A percentile compares a stretch with the other conserved stretches of the same genome.
phyloP scores from a whole-genome alignment of 2,329 filamentous ascomycete species.

The Fusarium globosum region DNA sequence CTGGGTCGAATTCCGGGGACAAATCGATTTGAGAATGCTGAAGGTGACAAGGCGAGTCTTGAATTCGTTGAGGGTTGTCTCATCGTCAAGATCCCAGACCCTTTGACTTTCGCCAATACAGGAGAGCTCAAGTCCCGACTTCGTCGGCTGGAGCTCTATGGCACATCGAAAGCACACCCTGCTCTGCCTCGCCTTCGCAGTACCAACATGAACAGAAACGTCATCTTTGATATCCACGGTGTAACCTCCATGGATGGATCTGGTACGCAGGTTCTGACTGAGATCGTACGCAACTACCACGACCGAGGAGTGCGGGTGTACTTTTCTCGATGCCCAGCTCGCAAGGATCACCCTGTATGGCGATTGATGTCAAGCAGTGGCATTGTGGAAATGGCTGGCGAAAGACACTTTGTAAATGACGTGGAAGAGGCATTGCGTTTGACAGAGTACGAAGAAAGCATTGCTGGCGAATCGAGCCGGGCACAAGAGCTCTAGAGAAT shows the following conservation, averaged over 20 bases:
- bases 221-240: slow-evolving; percentile 98
- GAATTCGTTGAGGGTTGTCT: slow-evolving; percentile 93
- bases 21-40: slow-evolving; percentile 87
- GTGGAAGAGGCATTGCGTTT: slow-evolving; percentile 86
- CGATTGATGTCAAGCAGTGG: slow-evolving; percentile 80
- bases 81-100: slow-evolving; percentile 98
- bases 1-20: slow-evolving; percentile 88
- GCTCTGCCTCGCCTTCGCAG: slow-evolving; percentile 82
- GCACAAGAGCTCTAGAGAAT: slow-evolving; percentile 6
- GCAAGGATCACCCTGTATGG: slow-evolving; percentile 69
- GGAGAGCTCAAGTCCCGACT: slow-evolving; percentile 89
- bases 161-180: slow-evolving; percentile 85
- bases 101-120: slow-evolving; percentile 96
- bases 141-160: slow-evolving; percentile 86
- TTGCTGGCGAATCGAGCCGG: slow-evolving; percentile 42
- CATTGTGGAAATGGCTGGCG: slow-evolving; percentile 84
- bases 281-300: slow-evolving; percentile 88
- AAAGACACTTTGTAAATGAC: slow-evolving; percentile 80
- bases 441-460: slow-evolving; percentile 76
- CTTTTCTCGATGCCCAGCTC: slow-evolving; percentile 69
- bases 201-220: slow-evolving; percentile 85
- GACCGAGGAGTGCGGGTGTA: slow-evolving; percentile 80
- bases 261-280: slow-evolving; percentile 88
- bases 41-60: slow-evolving; percentile 75
- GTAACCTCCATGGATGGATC: slow-evolving; percentile 95